Evolutionary conservation across 2,329 filamentous ascomycete genomes (phyloP).

Genomic region (Pseudomassariella vexata): DNA sequence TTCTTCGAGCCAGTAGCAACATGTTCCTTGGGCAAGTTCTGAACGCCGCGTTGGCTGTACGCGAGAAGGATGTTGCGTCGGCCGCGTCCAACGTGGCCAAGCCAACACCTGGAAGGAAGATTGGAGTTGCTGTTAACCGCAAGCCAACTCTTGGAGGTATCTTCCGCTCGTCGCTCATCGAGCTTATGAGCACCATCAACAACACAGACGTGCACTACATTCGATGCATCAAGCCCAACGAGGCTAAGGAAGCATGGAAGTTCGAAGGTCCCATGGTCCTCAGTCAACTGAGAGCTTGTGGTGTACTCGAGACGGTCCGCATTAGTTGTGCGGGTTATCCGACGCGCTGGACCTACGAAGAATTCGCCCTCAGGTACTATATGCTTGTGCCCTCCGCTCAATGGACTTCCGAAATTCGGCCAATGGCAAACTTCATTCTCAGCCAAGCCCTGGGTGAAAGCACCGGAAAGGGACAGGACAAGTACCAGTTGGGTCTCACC

Average conservation of each 20-base stretch:
- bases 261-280: constrained; percentile 99
- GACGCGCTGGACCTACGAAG: constrained; percentile 97
- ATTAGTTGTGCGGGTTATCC: constrained; percentile 97
- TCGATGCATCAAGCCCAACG: constrained; percentile 97
- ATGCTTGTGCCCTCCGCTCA: constrained; percentile 87
- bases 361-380: constrained; percentile 96
- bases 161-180: constrained; percentile 96
- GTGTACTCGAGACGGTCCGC: constrained; percentile 95
- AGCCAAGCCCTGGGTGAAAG: constrained; percentile 79
- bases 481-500: constrained; percentile 94
- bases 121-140: constrained; percentile 86
- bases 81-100: constrained; percentile 67
- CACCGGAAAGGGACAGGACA: constrained; percentile 71
- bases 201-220: constrained; percentile 99
- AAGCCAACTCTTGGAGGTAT: constrained; percentile 97
- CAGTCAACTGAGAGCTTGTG: constrained; percentile 92
- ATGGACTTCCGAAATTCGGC: constrained; percentile 89
- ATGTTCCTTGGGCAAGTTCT: constrained; percentile 79
- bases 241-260: constrained; percentile 93
- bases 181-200: constrained; percentile 97
- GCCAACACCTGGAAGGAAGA: constrained; percentile 74
- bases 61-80: constrained; percentile 77
- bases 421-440: constrained; percentile 91
- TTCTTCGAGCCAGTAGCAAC: constrained; percentile 79
- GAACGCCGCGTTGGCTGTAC: constrained; percentile 76